These are phyloP conservation scores for Salicornia ramosissima DNA, from an alignment of 148 eudicot species.

Conservation along the genomic window DNA sequence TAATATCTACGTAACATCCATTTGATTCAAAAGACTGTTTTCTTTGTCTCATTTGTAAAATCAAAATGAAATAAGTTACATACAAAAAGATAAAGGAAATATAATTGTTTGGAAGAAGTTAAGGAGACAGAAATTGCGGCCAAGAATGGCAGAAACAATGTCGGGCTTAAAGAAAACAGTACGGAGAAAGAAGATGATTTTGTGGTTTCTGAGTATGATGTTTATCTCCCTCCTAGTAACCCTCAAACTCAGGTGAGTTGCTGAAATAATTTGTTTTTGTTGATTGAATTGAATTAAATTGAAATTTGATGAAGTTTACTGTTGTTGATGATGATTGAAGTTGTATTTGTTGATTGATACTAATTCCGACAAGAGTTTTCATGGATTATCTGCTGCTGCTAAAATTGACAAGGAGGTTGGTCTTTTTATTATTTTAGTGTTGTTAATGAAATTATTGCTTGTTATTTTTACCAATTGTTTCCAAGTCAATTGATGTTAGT, in stretches of 20 bases:
- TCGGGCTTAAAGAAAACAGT: too few species aligned
- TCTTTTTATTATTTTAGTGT: neutral
- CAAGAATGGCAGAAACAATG: constrained; percentile 7
- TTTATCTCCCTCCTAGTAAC: constrained; percentile 26
- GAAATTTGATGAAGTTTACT: neutral
- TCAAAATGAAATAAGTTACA: too few species aligned
- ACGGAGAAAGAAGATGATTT: constrained; percentile 26
- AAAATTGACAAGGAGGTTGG: constrained; percentile 56
- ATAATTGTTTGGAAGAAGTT: too few species aligned
- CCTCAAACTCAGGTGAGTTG: constrained; percentile 24
- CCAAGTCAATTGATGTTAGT: too few species aligned
- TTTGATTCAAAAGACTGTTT: too few species aligned
- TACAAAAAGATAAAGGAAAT: too few species aligned
- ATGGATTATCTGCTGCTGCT: constrained; percentile 20
- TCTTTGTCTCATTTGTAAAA: too few species aligned
- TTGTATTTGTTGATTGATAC: constrained; percentile 57
- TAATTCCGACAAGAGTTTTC: constrained; percentile 46
- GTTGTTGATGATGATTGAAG: constrained; percentile 31
- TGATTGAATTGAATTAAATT: neutral
- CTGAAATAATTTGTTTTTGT: neutral
- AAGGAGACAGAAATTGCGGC: neutral
- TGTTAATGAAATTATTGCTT: neutral
- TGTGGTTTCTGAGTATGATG: constrained; percentile 41
- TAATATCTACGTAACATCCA: too few species aligned
- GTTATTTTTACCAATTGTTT: too few species aligned